Base-by-base conservation (phyloP, 106 monocot species). In the Apostasia shenzhenica region DNA sequence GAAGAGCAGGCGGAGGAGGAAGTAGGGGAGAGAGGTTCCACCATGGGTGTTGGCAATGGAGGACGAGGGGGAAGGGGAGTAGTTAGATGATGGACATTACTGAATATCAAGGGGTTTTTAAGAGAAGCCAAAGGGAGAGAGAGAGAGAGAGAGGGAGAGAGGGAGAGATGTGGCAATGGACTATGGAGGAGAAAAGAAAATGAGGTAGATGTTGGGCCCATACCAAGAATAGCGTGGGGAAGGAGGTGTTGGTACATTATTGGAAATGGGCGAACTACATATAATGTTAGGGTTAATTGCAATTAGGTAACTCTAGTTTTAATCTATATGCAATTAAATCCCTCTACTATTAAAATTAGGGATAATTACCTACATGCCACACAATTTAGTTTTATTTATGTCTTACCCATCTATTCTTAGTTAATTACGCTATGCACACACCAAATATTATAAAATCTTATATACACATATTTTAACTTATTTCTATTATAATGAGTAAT, bases 1-100 rank as follows among this genome's bases (percentile, higher is more conserved):
- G 79, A 67, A 43, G 75, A 66, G 48, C 73, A 59, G 48, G 57
- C 39, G 9, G 78, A 71, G 54, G 77, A 63, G 13, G 71, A 63
- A 13, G 77, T 41, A 61, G 52, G 9, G 41, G 40, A 41, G 72
- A 3, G 71, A 54, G 60, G 53, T 1, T 48, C 45, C 52, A 71
- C 57, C 58, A 75, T 75, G 57, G 7, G 41, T 14, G 26, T 26
- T 26, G 26, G 26, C 26, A 26, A 26, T 26, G 26, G 26, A 26
- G 26, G 26, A 26, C 26, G 69, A 48, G 38, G 68, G 13, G 43
- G 51, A 12, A 10, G 54, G 6, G 10, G 57, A 48, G 49, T 26
- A 26, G 26, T 26, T 26, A 26, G 26, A 26, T 26, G 26, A 26
- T 26, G 60, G 78, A 26, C 61, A 48, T 40, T 41, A 45, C 42